These are phyloP conservation scores for Clitopilus passeckerianus DNA, from an alignment of 768 basidiomycete genomes.

Conservation along the genomic window DNA sequence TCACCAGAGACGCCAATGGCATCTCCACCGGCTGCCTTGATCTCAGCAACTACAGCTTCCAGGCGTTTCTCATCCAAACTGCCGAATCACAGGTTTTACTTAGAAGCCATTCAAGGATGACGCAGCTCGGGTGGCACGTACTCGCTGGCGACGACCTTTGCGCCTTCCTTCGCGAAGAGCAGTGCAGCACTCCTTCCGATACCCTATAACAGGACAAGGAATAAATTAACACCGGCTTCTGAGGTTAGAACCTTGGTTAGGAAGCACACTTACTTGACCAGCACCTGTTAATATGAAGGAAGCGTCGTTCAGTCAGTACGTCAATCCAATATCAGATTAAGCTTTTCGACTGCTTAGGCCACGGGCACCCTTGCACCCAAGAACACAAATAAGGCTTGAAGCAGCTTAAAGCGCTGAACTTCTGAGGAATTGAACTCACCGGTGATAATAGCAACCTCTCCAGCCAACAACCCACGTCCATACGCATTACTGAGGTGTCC, in stretches of 20 bases:
- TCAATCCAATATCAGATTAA: slow-evolving; percentile 1
- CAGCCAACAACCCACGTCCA: slow-evolving; percentile 58
- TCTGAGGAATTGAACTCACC: slow-evolving; percentile 36
- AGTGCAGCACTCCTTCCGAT: slow-evolving; percentile 75
- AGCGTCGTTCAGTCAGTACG: neutral
- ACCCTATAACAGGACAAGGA: slow-evolving; percentile 38
- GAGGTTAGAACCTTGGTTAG: neutral
- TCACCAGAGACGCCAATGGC: slow-evolving; percentile 75
- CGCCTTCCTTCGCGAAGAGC: slow-evolving; percentile 80
- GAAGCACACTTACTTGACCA: slow-evolving; percentile 52
- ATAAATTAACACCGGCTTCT: neutral
- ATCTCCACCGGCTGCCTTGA: slow-evolving; percentile 67
- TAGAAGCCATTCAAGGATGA: neutral
- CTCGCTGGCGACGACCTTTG: slow-evolving; percentile 85
- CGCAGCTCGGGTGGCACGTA: slow-evolving; percentile 23
- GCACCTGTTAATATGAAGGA: slow-evolving; percentile 40
- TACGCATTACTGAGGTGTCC: slow-evolving; percentile 57
- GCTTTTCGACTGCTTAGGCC: no score
- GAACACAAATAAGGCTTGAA: neutral
- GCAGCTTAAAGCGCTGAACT: neutral
- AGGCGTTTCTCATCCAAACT: slow-evolving; percentile 75
- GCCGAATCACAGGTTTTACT: neutral
- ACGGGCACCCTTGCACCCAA: neutral
- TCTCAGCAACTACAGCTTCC: slow-evolving; percentile 63
- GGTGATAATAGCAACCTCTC: slow-evolving; percentile 84